Conservation (phyloP, 1,284 basidiomycete species). For the Fomitopsis schrenkii region DNA sequence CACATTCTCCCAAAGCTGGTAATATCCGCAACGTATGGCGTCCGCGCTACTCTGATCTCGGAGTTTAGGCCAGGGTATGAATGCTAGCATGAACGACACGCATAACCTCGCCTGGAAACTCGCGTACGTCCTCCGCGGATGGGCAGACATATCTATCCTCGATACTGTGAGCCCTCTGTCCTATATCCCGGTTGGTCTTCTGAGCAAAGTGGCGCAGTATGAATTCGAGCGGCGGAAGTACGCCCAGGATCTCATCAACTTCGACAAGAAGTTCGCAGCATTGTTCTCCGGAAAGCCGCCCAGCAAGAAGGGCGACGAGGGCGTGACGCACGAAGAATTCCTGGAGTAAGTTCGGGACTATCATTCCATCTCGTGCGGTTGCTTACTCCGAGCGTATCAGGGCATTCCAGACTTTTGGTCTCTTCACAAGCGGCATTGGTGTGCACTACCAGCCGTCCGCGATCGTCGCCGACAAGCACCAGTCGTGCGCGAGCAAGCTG, state of each 20-base stretch:
- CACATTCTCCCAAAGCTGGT: slow-evolving; percentile 9
- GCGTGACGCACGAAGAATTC: slow-evolving; percentile 66
- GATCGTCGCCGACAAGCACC: slow-evolving; percentile 43
- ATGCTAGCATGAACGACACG: slow-evolving; percentile 79
- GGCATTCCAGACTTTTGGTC: slow-evolving; percentile 54
- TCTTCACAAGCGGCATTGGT: slow-evolving; percentile 61
- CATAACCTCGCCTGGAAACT: slow-evolving; percentile 84
- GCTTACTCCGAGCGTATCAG: slow-evolving; percentile 24
- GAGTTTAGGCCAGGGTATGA: slow-evolving; percentile 65
- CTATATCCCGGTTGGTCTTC: not conserved
- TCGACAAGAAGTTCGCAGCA: slow-evolving; percentile 72
- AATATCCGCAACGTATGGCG: not conserved
- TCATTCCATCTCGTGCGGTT: not conserved
- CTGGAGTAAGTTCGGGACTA: slow-evolving; percentile 37
- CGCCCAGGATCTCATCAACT: slow-evolving; percentile 77
- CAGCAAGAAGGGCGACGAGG: slow-evolving; percentile 50
- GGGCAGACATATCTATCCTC: slow-evolving; percentile 61
- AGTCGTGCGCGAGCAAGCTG: slow-evolving; percentile 42
- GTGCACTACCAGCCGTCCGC: slow-evolving; percentile 56
- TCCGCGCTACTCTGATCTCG: not conserved
- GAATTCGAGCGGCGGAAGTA: slow-evolving; percentile 70
- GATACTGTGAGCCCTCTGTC: slow-evolving; percentile 54
- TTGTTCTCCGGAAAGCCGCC: slow-evolving; percentile 77
- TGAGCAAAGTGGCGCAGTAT: slow-evolving; percentile 40
- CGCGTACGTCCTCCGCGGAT: slow-evolving; percentile 66